phyloP scores from a whole-genome alignment of 192 early-diverging fungal species.

The Entophlyctis helioformis region DNA sequence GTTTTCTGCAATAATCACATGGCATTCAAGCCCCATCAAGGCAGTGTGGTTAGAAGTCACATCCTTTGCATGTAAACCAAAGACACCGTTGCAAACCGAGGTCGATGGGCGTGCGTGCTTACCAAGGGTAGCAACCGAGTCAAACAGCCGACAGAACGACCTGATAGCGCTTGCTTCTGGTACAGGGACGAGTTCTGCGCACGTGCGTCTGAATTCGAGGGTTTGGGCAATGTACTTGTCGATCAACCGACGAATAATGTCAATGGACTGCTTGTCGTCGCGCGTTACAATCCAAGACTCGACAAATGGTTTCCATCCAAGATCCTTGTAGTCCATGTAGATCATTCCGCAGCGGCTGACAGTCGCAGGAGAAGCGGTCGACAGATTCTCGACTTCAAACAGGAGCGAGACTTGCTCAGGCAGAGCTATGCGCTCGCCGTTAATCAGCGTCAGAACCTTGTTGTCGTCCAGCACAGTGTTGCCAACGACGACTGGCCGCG shows the following conservation, averaged over 20 bases:
- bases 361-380: conserved; percentile 46
- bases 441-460: conserved; percentile 47
- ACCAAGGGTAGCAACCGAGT: conserved; percentile 33
- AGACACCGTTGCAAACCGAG: too few relatives aligned
- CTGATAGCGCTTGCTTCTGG: conserved; percentile 32
- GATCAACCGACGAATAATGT: conserved; percentile 22
- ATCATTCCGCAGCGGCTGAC: conserved; percentile 48
- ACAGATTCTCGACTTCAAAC: conserved; percentile 49
- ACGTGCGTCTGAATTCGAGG: conserved; percentile 34
- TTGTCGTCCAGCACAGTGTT: conserved; percentile 51
- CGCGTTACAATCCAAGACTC: conserved; percentile 33
- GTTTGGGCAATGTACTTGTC: conserved; percentile 36
- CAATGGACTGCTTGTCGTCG: conserved; percentile 25
- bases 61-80: too few relatives aligned
- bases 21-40: too few relatives aligned
- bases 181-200: conserved; percentile 34
- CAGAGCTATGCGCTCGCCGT: conserved; percentile 47
- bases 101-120: too few relatives aligned
- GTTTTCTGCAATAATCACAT: conserved; percentile 35
- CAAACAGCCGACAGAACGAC: conserved; percentile 36
- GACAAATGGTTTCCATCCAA: conserved; percentile 40
- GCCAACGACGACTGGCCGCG: too few relatives aligned
- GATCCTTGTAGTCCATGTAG: conserved; percentile 40
- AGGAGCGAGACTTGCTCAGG: conserved; percentile 42
- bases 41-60: too few relatives aligned